These are phyloP conservation scores for Podospora fimiseda DNA, from an alignment of 495 filamentous ascomycete species.

Conservation along the genomic window DNA sequence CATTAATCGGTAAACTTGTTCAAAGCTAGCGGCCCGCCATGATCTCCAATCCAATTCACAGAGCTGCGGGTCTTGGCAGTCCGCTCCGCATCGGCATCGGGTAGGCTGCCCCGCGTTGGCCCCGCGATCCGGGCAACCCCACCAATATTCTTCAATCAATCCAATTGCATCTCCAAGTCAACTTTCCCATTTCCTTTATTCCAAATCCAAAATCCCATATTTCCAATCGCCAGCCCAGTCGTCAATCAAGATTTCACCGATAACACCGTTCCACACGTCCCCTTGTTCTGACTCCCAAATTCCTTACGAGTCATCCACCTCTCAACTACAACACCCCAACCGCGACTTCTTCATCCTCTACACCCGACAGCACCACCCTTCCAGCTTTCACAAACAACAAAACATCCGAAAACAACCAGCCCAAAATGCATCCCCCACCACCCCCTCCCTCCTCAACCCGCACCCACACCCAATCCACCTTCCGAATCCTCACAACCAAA, in stretches of 20 bases:
- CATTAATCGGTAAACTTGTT: too few species aligned
- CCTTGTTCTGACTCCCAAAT: too few species aligned
- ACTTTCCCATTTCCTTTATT: background rate
- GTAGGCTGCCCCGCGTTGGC: background rate
- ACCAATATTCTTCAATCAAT: too few species aligned
- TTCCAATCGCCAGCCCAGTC: too few species aligned
- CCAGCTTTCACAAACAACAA: background rate
- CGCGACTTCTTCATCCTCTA: too few species aligned
- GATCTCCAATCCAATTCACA: background rate
- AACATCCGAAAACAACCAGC: background rate
- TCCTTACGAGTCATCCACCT: too few species aligned
- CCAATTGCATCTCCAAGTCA: too few species aligned
- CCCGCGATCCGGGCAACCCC: background rate
- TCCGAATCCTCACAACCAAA: slow-evolving; percentile 71
- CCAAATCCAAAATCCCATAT: background rate
- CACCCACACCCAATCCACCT: slow-evolving; percentile 51
- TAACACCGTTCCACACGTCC: too few species aligned
- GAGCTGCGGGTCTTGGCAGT: background rate
- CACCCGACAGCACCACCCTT: too few species aligned
- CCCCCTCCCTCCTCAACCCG: slow-evolving; percentile 30
- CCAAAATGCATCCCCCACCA: background rate
- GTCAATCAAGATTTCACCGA: too few species aligned
- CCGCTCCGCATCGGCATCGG: background rate
- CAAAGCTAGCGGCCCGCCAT: too few species aligned
- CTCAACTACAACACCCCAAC: too few species aligned